A percentile compares a stretch with the other conserved stretches of the same genome.
These are phyloP conservation scores for Colletotrichum gigasporum DNA, from an alignment of 2,329 filamentous ascomycete species.

Conservation along the genomic window DNA sequence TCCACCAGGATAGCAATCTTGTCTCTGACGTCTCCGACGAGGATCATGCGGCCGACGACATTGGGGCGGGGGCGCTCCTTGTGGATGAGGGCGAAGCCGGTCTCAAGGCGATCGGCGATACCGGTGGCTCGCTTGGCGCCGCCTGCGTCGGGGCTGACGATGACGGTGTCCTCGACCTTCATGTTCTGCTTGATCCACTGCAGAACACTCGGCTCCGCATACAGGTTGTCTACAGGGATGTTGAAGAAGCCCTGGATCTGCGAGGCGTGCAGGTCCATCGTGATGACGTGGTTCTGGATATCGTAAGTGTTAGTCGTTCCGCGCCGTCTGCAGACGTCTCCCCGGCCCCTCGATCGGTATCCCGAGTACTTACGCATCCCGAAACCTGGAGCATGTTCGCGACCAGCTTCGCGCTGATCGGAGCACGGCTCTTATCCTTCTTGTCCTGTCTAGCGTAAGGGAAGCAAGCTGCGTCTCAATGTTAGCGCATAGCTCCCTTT, in stretches of 20 bases:
- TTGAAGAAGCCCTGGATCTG: constrained; percentile 94
- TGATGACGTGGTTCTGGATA: constrained; percentile 66
- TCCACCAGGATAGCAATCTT: constrained; percentile 96
- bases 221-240: constrained; percentile 72
- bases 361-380: constrained; percentile 64
- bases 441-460: constrained; percentile 93
- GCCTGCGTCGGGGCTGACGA: constrained; percentile 87
- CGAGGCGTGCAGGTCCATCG: constrained; percentile 87
- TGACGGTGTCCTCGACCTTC: constrained; percentile 79
- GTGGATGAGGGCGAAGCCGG: constrained; percentile 88
- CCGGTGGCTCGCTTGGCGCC: constrained; percentile 88
- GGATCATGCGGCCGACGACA: constrained; percentile 89
- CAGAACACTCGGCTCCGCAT: constrained; percentile 85
- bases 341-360: not conserved
- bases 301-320: not conserved
- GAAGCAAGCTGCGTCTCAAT: constrained; percentile 73
- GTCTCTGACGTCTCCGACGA: constrained; percentile 93
- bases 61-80: constrained; percentile 74
- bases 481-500: not conserved
- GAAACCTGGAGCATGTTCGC: constrained; percentile 93
- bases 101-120: constrained; percentile 84
- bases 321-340: not conserved
- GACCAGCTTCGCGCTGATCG: constrained; percentile 88
- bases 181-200: constrained; percentile 86
- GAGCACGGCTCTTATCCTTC: constrained; percentile 84